These are phyloP conservation scores for Schizochytrium sp. DNA, from an alignment of 108 stramenopile genomes.

Conservation along the genomic window DNA sequence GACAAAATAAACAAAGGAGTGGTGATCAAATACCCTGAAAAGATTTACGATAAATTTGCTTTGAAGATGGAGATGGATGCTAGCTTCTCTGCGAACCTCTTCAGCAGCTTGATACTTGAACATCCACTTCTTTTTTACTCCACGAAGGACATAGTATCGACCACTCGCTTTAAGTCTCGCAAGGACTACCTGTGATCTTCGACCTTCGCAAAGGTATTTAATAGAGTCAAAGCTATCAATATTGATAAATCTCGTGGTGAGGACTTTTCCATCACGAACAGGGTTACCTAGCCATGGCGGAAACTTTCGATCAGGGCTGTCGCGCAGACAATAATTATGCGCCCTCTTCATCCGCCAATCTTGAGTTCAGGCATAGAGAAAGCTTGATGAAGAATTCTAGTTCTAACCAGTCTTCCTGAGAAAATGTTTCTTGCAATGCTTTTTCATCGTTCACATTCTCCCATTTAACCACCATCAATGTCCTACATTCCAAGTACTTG, in stretches of 20 bases:
- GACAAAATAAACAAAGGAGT: constrained; percentile 56
- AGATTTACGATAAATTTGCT: constrained; percentile 43
- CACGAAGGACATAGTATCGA: not conserved
- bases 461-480: not conserved
- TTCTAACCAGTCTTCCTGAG: too few relatives aligned
- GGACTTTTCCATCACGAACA: not conserved
- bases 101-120: not conserved
- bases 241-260: constrained; percentile 20
- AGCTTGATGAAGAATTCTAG: not conserved
- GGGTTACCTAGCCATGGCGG: constrained; percentile 15
- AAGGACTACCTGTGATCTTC: not conserved
- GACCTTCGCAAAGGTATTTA: constrained; percentile 1
- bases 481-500: not conserved
- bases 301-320: not conserved
- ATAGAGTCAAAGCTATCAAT: constrained; percentile 26
- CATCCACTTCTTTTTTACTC: constrained; percentile 59
- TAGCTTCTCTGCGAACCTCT: not conserved
- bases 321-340: not conserved
- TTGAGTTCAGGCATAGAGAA: not conserved
- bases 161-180: not conserved
- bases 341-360: not conserved
- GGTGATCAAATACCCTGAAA: constrained; percentile 55
- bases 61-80: constrained; percentile 6
- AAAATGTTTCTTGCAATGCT: not conserved
- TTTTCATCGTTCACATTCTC: not conserved